Evolutionary conservation across 495 filamentous ascomycete genomes (phyloP), one percentile per base, ranked within the genome.

Genomic region (Cercophora sp.): DNA sequence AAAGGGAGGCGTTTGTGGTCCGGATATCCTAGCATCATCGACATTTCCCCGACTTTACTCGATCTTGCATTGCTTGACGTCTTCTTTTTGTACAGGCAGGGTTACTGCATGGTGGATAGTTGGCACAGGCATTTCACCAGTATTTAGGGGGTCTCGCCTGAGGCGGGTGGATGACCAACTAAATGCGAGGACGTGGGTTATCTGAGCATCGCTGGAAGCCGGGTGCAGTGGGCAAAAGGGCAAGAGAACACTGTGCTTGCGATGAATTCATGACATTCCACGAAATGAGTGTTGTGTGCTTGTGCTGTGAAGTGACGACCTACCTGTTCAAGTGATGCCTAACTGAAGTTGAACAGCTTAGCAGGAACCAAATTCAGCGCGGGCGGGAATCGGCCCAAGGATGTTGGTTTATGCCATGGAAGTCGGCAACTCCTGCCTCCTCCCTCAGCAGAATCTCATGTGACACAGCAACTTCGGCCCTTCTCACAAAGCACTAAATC

Each of bases 1-100:
- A 71, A 65, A 67, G 63, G 69, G 58, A 54, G 66, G 78, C 75
- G 75, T 79, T 81, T 75, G 29, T n/a, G 46, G 83, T 91, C 86
- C 86, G 87, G 87, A 90, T 89, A 89, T 89, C 85, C 46, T 87
- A 82, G 81, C 82, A 84, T 81, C 75, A 78, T 74, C 67, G 66
- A 70, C 71, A 70, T 71, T 65, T 66, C 60, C n/a, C n/a, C n/a
- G n/a, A n/a, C n/a, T n/a, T n/a, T n/a, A n/a, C 48, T 66, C 59
- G 63, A 57, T 60, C 62, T 67, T n/a, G 46, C 64, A 60, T 71
- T 65, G 58, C 52, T 57, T 48, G 58, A 57, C 57, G 29, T 50
- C 52, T 46, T 60, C 53, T 57, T 62, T 63, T 58, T 64, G 62
- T 61, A 62, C 65, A 65, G 64, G 65, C 66, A 67, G 72, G 63